Conservation (phyloP, 352 stramenopile species). For the Globisporangium nagaii region DNA sequence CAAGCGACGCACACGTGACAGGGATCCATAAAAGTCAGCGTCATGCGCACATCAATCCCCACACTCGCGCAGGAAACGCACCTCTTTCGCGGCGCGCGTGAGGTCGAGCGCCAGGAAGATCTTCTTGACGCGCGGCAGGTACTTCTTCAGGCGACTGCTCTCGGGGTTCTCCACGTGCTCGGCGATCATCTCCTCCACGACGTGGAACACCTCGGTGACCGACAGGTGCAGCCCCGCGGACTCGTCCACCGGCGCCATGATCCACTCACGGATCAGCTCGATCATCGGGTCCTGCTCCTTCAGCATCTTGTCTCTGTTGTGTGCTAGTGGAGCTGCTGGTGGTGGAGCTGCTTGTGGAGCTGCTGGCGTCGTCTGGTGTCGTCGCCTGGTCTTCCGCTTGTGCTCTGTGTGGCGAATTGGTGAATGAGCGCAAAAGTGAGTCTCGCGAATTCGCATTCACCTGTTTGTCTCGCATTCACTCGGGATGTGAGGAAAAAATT, state of each 20-base stretch:
- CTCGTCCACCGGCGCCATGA: slow-evolving; percentile 67
- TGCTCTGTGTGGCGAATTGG: not conserved
- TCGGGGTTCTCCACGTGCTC: slow-evolving; percentile 48
- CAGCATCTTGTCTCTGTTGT: slow-evolving; percentile 32
- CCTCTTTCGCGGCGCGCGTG: slow-evolving; percentile 46
- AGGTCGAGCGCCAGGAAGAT: slow-evolving; percentile 74
- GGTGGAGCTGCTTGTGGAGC: not conserved
- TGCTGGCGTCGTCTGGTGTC: too few species aligned
- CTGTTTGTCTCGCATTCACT: too few species aligned
- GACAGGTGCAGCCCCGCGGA: slow-evolving; percentile 53
- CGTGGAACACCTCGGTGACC: slow-evolving; percentile 58
- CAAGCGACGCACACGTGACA: not conserved
- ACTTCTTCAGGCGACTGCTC: slow-evolving; percentile 47
- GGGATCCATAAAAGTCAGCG: too few species aligned
- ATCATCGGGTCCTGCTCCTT: slow-evolving; percentile 86
- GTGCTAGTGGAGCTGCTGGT: not conserved
- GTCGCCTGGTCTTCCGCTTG: not conserved
- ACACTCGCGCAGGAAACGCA: not conserved
- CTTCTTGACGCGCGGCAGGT: slow-evolving; percentile 56
- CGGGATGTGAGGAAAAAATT: too few species aligned
- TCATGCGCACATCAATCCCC: not conserved
- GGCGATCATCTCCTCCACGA: slow-evolving; percentile 73
- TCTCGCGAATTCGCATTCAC: too few species aligned
- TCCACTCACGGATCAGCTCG: slow-evolving; percentile 80
- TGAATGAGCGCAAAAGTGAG: slow-evolving; percentile 1